These are phyloP conservation scores for Begonia fuchsioides DNA, from an alignment of 306 rosid genomes.

Conservation along the genomic window DNA sequence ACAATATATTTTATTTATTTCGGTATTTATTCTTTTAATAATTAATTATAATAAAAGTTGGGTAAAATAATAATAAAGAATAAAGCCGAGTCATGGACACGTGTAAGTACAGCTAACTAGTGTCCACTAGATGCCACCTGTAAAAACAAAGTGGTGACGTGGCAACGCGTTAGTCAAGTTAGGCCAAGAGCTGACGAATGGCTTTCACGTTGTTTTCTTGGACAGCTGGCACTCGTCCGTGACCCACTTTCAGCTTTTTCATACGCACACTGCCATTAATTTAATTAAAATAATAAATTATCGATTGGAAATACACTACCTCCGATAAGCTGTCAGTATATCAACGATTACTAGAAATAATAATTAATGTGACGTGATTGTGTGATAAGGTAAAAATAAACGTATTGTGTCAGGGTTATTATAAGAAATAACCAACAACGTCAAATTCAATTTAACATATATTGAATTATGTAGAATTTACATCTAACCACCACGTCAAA, in stretches of 20 bases:
- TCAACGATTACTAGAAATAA: too few species aligned
- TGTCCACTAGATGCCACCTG: conserved; percentile 13
- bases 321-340: too few species aligned
- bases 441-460: too few species aligned
- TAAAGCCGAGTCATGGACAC: neutral
- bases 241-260: neutral
- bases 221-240: conserved; percentile 16
- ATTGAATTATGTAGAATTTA: too few species aligned
- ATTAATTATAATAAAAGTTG: neutral
- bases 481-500: too few species aligned
- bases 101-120: neutral
- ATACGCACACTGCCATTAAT: too few species aligned
- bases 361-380: too few species aligned
- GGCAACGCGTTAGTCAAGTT: conserved; percentile 22
- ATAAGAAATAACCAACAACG: too few species aligned
- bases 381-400: too few species aligned
- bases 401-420: too few species aligned
- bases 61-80: neutral
- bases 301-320: too few species aligned
- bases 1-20: neutral
- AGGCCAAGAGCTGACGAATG: neutral
- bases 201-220: neutral
- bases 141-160: conserved; percentile 4
- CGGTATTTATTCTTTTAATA: neutral
- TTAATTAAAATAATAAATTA: too few species aligned